A percentile compares a stretch with the other conserved stretches of the same genome.
phyloP scores from a whole-genome alignment of 163 green algal genomes.

The Prototheca wickerhamii region DNA sequence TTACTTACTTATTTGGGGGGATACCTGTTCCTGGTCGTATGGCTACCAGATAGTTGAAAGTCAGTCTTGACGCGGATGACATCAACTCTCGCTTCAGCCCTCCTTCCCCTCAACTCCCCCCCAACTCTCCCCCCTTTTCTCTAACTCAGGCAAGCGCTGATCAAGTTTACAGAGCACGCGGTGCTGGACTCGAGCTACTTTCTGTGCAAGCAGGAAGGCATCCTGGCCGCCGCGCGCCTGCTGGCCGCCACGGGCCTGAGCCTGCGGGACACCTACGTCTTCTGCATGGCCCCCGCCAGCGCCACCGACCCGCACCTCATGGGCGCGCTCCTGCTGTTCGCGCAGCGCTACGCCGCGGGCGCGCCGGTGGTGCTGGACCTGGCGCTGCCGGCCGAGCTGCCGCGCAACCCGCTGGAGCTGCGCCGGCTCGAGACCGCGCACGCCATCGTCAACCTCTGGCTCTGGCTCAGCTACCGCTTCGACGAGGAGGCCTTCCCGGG shows the following conservation, averaged over 20 bases:
- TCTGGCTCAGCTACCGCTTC: constrained; percentile 66
- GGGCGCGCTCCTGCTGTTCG: constrained; percentile 47
- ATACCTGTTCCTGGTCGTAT: no score
- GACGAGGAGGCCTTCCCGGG: constrained; percentile 39
- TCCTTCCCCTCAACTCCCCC: background rate
- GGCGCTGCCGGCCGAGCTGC: constrained; percentile 9
- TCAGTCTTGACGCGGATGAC: no score
- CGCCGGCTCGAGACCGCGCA: constrained; percentile 34
- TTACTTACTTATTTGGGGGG: no score
- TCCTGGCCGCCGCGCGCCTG: constrained; percentile 33
- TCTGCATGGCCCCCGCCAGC: constrained; percentile 50
- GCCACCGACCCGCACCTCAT: constrained; percentile 19
- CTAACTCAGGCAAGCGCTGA: constrained; percentile 29
- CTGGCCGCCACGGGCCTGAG: constrained; percentile 24
- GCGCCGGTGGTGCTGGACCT: constrained; percentile 28
- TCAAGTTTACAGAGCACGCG: constrained; percentile 44
- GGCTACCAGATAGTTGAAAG: no score
- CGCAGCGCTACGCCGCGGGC: constrained; percentile 31
- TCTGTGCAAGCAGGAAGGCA: constrained; percentile 54
- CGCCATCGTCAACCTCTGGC: constrained; percentile 47
- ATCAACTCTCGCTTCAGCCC: no score
- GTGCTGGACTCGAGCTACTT: constrained; percentile 60
- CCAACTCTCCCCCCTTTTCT: background rate
- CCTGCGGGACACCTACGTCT: constrained; percentile 32
- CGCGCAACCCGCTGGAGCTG: constrained; percentile 29